These are phyloP conservation scores for Zygosaccharomyces lentus DNA, from an alignment of 805 yeast species.

Conservation along the genomic window DNA sequence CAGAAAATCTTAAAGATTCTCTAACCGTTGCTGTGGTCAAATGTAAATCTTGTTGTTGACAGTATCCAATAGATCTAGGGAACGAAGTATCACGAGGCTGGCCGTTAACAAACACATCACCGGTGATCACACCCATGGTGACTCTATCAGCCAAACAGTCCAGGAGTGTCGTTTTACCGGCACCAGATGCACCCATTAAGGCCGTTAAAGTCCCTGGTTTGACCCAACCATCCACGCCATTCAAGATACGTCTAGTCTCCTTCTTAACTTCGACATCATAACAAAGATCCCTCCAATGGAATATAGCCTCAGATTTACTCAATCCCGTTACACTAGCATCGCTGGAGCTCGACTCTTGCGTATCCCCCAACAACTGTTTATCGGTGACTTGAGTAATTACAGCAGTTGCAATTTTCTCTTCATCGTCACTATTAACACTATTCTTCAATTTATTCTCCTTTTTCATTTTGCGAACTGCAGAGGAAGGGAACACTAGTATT, in stretches of 20 bases:
- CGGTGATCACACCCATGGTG: constrained; percentile 65
- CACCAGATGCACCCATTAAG: constrained; percentile 73
- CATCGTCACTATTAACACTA: constrained; percentile 24
- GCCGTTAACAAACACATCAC: constrained; percentile 66
- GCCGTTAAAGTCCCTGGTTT: constrained; percentile 82
- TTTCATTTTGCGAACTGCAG: constrained; percentile 44
- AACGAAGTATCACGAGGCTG: constrained; percentile 55
- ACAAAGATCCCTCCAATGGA: constrained; percentile 75
- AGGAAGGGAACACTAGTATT: constrained; percentile 53
- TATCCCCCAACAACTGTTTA: constrained; percentile 25
- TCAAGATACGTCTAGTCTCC: constrained; percentile 56
- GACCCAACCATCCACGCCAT: constrained; percentile 75
- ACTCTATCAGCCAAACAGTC: constrained; percentile 69
- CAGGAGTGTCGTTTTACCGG: constrained; percentile 72
- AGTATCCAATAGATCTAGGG: constrained; percentile 62
- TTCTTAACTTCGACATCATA: constrained; percentile 62
- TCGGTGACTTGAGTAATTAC: constrained; percentile 18
- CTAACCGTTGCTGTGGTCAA: constrained; percentile 62
- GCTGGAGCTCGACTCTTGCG: constrained; percentile 15
- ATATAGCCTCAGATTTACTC: constrained; percentile 44
- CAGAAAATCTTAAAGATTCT: constrained; percentile 65
- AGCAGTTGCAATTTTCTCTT: constrained; percentile 22
- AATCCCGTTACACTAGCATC: constrained; percentile 29
- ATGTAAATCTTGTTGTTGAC: constrained; percentile 75
- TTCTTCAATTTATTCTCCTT: constrained; percentile 35